Evolutionary conservation across 306 rosid genomes (phyloP), one percentile per base, ranked within the genome.

Genomic region (Begonia fuchsioides): DNA sequence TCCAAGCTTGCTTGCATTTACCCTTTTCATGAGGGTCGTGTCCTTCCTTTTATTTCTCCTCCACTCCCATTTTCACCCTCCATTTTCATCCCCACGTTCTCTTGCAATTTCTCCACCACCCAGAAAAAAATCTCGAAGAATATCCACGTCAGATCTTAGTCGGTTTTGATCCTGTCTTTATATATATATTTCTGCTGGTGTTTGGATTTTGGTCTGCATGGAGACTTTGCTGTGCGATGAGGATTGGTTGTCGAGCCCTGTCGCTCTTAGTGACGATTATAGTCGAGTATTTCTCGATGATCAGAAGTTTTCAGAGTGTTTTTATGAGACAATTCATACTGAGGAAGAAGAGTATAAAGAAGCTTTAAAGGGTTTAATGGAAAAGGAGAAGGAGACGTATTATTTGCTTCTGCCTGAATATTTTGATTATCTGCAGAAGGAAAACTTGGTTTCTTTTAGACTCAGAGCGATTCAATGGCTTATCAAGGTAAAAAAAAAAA

Each of bases 11-110:
- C 26, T 9, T 3, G 63, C 84, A 77, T 73, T 77, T 63, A 77
- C 57, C 69, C 71, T 59, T 46, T 64, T 77, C 80, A 73, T 73
- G 77, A 50, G 76, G 67, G 73, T 58, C 67, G 73, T 66, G 72
- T 65, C 59, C 68, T 18, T 43, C 48, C 35, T 44, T 57, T 76
- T 63, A 69, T 59, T 62, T 56, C 72, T 13, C 51, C 43, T 44
- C 52, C 55, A 39, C 12, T 12, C 49, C 6, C 44, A 26, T 19
- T 47, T 26, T 14, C 15, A 50, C 16, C 52, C 35, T 39, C 38
- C 35, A 26, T 26, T 26, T 26, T 26, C 35, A 4, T 2, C 35
- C 35, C 35, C 35, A 26, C 35, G 9, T 11, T 43, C 59, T 60
- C 58, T 50, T 38, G 15, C 51, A 10, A 26, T 63, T 48, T 47